A percentile compares a stretch with the other conserved stretches of the same genome.
phyloP scores from a whole-genome alignment of 2,329 filamentous ascomycete genomes.

The Cytospora piceicola region DNA sequence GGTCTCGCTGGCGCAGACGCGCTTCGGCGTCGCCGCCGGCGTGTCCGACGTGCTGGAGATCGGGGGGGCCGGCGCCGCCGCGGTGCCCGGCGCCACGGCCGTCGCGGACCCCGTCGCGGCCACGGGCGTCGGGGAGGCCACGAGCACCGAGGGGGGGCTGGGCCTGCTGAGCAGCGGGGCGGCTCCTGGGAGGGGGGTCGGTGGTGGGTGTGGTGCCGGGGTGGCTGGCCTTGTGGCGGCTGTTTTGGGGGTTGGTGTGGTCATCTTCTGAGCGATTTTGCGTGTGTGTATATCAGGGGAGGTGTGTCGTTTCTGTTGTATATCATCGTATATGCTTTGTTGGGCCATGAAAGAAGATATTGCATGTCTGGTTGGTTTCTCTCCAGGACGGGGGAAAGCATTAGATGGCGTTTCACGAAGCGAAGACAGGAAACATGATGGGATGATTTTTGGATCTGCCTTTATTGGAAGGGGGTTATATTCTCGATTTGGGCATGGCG shows the following conservation, averaged over 20 bases:
- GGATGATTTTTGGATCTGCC: not conserved
- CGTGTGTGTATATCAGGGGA: not conserved
- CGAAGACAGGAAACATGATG: not conserved
- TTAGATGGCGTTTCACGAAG: not conserved
- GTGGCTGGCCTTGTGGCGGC: slow-evolving; percentile 15
- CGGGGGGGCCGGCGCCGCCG: slow-evolving; percentile 47
- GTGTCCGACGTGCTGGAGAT: slow-evolving; percentile 61
- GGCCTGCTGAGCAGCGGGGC: slow-evolving; percentile 29
- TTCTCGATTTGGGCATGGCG: not conserved
- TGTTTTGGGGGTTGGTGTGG: slow-evolving; percentile 21
- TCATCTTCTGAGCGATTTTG: not conserved
- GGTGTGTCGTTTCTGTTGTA: not conserved
- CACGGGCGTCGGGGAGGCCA: slow-evolving; percentile 43
- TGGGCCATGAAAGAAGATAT: not conserved
- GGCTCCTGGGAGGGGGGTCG: not conserved
- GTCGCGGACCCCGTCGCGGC: slow-evolving; percentile 56
- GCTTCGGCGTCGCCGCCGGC: slow-evolving; percentile 59
- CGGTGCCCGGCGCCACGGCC: slow-evolving; percentile 58
- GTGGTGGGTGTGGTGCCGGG: not conserved
- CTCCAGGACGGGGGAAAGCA: not conserved
- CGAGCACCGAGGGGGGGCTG: slow-evolving; percentile 25
- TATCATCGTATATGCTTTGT: not conserved
- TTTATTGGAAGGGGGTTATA: not conserved
- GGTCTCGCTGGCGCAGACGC: slow-evolving; percentile 71
- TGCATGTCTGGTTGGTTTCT: not conserved